Evolutionary conservation across 2,329 filamentous ascomycete species (phyloP).

Genomic region (Nemania sp.): DNA sequence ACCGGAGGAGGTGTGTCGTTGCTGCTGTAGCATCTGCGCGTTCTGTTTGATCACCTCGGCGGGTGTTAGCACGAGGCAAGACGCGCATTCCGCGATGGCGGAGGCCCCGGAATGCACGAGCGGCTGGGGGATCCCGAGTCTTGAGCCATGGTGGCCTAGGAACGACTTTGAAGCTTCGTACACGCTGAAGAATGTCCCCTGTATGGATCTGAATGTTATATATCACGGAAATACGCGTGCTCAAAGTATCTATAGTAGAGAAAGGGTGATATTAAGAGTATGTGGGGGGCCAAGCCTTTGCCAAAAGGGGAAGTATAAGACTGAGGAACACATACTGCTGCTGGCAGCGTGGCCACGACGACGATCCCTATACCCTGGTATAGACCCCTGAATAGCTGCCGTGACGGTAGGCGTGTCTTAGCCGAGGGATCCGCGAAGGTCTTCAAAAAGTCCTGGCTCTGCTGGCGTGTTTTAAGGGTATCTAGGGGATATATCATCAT

Average conservation of each 20-base stretch:
- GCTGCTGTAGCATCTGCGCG: conserved; percentile 78
- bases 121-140: conserved; percentile 69
- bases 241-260: neutral
- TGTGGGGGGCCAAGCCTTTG: neutral
- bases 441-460: conserved; percentile 79
- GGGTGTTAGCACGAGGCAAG: conserved; percentile 87
- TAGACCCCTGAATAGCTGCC: conserved; percentile 71
- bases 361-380: conserved; percentile 91
- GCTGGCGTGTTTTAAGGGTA: conserved; percentile 87
- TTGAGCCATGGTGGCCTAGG: conserved; percentile 65
- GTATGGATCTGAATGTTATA: neutral
- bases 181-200: conserved; percentile 86
- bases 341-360: conserved; percentile 84
- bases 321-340: conserved; percentile 59
- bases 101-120: conserved; percentile 80
- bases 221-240: too few relatives aligned
- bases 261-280: neutral
- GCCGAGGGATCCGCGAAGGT: conserved; percentile 71
- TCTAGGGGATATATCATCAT: conserved; percentile 88
- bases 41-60: conserved; percentile 95
- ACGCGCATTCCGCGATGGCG: conserved; percentile 81
- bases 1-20: conserved; percentile 31
- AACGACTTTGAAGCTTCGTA: conserved; percentile 82
- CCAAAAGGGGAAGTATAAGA: neutral
- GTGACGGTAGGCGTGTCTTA: conserved; percentile 63